Conservation (phyloP, 1,284 basidiomycete species). For the Ganoderma lucidum region DNA sequence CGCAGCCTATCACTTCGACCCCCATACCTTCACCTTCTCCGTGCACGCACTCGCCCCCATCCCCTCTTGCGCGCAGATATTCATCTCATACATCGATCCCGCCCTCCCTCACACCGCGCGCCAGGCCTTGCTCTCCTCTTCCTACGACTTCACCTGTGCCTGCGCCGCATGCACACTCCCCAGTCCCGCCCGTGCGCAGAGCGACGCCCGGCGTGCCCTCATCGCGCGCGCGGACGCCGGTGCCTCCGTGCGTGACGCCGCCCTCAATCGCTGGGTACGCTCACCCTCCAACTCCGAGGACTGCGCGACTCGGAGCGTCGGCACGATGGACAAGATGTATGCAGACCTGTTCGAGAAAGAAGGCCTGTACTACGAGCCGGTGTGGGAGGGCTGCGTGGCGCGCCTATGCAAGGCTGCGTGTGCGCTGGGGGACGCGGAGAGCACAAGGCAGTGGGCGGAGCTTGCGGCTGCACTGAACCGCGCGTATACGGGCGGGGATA, state of each 20-base stretch:
- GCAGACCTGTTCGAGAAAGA: constrained; percentile 25
- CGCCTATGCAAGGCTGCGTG: constrained; percentile 32
- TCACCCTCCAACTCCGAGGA: constrained; percentile 2
- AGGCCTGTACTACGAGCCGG: constrained; percentile 25
- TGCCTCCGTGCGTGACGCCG: constrained; percentile 18
- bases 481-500: constrained; percentile 23
- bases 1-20: constrained; percentile 24
- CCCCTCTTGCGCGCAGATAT: constrained; percentile 23
- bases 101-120: constrained; percentile 23
- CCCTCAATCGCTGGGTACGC: constrained; percentile 22
- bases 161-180: constrained; percentile 31
- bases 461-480: constrained; percentile 22
- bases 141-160: constrained; percentile 31
- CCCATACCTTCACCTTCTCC: constrained; percentile 27
- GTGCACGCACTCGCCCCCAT: constrained; percentile 32
- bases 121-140: constrained; percentile 17
- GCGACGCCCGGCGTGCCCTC: constrained; percentile 28
- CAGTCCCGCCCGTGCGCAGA: constrained; percentile 13
- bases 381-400: constrained; percentile 22
- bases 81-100: constrained; percentile 32
- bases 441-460: constrained; percentile 24
- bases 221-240: constrained; percentile 26
- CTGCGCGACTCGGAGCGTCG: constrained; percentile 7
- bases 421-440: constrained; percentile 29
- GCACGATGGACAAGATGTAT: constrained; percentile 23